Base-by-base conservation (phyloP, 2,329 filamentous ascomycete genomes). In the Polychaeton citri region DNA sequence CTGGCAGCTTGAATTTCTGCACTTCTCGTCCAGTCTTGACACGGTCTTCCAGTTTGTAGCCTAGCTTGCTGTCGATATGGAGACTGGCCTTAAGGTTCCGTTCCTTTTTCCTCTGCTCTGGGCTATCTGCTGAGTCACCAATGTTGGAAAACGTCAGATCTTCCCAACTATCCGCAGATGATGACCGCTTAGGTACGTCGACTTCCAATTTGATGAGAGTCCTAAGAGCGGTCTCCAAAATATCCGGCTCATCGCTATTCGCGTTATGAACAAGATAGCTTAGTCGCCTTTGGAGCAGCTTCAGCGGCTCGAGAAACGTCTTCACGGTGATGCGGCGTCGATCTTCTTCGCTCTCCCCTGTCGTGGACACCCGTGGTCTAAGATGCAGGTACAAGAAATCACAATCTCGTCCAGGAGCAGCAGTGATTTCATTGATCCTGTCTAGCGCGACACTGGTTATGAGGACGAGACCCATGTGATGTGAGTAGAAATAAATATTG, bases 401-500 rank as follows among this genome's bases (percentile, higher is more conserved):
- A 53, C 85, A 94, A 49, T 95, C 86, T 53, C 79, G 79, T 15
- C 90, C 90, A 9, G 85, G 80, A 2, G 85, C 85, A 24, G 83
- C 83, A 17, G 85, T 95, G 30, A 96, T 84, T 58, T 96, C 90
- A 6, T 76, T 76, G 38, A 98, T 84, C 15, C 72, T 76, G 37
- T 78, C 72, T 38, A 98, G 67, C 37, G 71, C 76, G 34, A 92
- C 74, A 12, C 74, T 74, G 34, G 86, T 88, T 1, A 88, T 82
- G 21, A 94, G 69, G 1, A 96, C 81, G 5, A 98, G 70, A 5
- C 90, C 90, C 55, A 95, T 77, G 53, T 95, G 83, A 52, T 96
- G 82, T 49, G 87, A 92, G 60, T 95, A 98, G 54, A 98, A 96
- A 58, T 93, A 96, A 55, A 98, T 77, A 44, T 87, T 81, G 42